Conservation (phyloP, 768 basidiomycete genomes). For the Postia placenta region DNA sequence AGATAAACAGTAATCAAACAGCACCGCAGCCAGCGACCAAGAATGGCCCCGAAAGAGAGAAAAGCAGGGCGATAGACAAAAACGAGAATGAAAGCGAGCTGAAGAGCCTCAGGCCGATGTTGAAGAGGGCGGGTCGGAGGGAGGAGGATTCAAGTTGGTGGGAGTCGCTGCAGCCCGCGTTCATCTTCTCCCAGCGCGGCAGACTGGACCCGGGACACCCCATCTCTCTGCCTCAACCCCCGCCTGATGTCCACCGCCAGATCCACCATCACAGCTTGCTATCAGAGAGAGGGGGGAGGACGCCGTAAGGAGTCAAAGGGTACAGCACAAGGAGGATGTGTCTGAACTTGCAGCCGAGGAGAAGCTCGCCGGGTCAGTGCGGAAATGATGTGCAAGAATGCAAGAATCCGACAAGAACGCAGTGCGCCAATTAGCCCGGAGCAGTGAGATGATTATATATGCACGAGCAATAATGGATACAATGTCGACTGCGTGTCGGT, state of each 20-base stretch:
- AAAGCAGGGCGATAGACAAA: neutral
- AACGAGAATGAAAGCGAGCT: neutral
- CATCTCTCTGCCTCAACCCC: neutral
- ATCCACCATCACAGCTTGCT: neutral
- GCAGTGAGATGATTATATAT: constrained; percentile 1
- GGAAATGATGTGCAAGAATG: too few species aligned
- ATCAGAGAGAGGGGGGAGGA: too few species aligned
- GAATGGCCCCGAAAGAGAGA: neutral
- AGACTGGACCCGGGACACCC: neutral
- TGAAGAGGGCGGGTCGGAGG: neutral
- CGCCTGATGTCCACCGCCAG: neutral
- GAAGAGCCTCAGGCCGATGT: neutral
- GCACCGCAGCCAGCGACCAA: too few species aligned
- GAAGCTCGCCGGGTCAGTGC: too few species aligned
- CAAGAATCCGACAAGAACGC: too few species aligned
- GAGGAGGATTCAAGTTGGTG: constrained; percentile 1
- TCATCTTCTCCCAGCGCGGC: neutral
- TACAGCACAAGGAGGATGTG: too few species aligned
- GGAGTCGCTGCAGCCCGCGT: neutral
- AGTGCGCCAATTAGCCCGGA: too few species aligned
- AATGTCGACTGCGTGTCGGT: neutral
- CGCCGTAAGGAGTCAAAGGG: too few species aligned
- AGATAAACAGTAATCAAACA: neutral
- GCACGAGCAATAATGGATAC: constrained; percentile 2
- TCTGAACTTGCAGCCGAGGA: too few species aligned